Base-by-base conservation (phyloP, 306 rosid species). In the Citrullus colocynthis region DNA sequence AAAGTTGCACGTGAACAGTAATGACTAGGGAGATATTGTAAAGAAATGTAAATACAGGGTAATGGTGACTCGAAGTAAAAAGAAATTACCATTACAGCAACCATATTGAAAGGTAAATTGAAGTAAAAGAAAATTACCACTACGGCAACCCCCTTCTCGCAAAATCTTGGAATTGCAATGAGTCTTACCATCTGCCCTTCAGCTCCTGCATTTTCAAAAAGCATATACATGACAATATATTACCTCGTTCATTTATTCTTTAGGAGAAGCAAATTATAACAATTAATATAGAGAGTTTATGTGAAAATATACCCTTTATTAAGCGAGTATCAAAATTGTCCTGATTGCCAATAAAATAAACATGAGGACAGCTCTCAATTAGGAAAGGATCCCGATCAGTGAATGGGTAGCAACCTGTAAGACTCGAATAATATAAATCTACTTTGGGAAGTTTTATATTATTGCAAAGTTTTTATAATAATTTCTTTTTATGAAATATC, bases 391-490 rank as follows among this genome's bases (percentile, higher is more conserved):
- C 98, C 80, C 79, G 87, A 57, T 92, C 97, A 4, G 89, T 87
- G 83, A 81, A 95, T 82, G 98, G 98, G 87, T 89, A 95, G 78
- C 98, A 95, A 65, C 97, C 98, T 95, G 89, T 65, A 89, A 86
- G 71, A 81, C 18, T 79, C 71, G 14, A 78, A 39, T 42, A 32
- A 71, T 59, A 58, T 34, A 51, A 72, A 64, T 49, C 70, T 41
- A 49, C 49, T 51, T 78, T 14, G 39, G 36, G 41, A 52, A 45
- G 54, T 48, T 9, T n/a, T 24, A 74, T 30, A 24, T 30, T 3
- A 51, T 28, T 78, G 70, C 52, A 48, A 48, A 51, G 1, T 14
- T 52, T 52, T 45, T 10, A 6, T 52, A 6, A 16, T 48, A 16
- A 48, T 48, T 48, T 48, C 13, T 3, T 48, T 45, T 45, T 5